These are phyloP conservation scores for Debaryomyces subglobosus DNA, from an alignment of 1,139 yeast genomes.

Conservation along the genomic window DNA sequence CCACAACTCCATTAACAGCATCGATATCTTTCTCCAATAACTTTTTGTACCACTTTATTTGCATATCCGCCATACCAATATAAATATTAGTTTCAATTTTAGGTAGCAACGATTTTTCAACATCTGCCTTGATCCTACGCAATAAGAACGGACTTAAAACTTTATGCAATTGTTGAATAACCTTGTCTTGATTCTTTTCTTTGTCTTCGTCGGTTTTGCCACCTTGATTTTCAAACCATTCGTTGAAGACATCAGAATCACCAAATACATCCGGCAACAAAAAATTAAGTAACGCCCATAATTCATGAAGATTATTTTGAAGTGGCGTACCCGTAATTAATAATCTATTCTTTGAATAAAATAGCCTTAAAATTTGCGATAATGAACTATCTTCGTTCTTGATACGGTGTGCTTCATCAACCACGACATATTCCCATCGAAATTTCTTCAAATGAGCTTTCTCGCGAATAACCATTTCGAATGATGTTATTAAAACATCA, in stretches of 20 bases:
- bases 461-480: constrained; percentile 90
- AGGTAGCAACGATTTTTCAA: constrained; percentile 86
- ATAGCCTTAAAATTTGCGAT: constrained; percentile 85
- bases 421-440: constrained; percentile 91
- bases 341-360: constrained; percentile 81
- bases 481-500: constrained; percentile 88
- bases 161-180: constrained; percentile 83
- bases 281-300: constrained; percentile 93
- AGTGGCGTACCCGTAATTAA: constrained; percentile 95
- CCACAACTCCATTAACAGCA: constrained; percentile 92
- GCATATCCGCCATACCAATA: constrained; percentile 96
- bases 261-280: constrained; percentile 93
- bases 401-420: constrained; percentile 96
- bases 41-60: constrained; percentile 85
- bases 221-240: constrained; percentile 68
- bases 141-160: constrained; percentile 85
- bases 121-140: constrained; percentile 90
- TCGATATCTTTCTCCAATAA: constrained; percentile 91
- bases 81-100: constrained; percentile 88
- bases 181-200: constrained; percentile 66
- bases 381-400: constrained; percentile 91
- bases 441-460: constrained; percentile 78
- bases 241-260: constrained; percentile 85
- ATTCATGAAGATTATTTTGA: constrained; percentile 91
- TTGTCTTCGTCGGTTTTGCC: constrained; percentile 29